phyloP scores from a whole-genome alignment of 257 asterid genomes.

The Forsythia suspensa region DNA sequence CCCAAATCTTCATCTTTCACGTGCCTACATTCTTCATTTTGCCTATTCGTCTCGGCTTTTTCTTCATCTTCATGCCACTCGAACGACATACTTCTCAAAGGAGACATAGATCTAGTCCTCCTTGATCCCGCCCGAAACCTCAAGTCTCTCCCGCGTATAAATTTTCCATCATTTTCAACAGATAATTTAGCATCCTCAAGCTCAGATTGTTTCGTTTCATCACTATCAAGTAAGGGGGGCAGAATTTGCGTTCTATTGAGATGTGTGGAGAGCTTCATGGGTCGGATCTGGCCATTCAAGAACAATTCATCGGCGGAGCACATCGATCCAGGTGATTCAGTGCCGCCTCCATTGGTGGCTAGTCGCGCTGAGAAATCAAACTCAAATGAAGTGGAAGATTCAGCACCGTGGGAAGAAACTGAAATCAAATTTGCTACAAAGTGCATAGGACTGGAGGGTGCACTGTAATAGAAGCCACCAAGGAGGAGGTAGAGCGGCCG shows the following conservation, averaged over 20 bases:
- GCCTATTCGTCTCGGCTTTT: slow-evolving; percentile 9
- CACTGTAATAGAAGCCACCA: slow-evolving; percentile 72
- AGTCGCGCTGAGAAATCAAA: slow-evolving; percentile 59
- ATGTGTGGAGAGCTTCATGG: slow-evolving; percentile 71
- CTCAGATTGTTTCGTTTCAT: slow-evolving; percentile 20
- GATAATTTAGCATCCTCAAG: slow-evolving; percentile 13
- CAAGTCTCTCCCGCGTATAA: slow-evolving; percentile 53
- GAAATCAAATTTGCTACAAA: slow-evolving; percentile 38
- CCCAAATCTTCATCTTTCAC: not conserved
- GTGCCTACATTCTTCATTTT: not conserved
- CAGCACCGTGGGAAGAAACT: slow-evolving; percentile 15
- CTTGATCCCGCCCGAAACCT: slow-evolving; percentile 67
- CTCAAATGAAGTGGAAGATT: slow-evolving; percentile 39
- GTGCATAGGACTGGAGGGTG: slow-evolving; percentile 90
- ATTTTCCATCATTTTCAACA: slow-evolving; percentile 24
- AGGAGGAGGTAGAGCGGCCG: slow-evolving; percentile 44
- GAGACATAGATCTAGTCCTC: slow-evolving; percentile 91
- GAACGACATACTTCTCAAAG: slow-evolving; percentile 47
- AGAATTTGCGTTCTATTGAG: slow-evolving; percentile 54
- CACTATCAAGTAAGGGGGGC: slow-evolving; percentile 47
- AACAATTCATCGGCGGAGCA: slow-evolving; percentile 87
- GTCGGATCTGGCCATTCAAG: slow-evolving; percentile 90
- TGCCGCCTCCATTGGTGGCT: slow-evolving; percentile 26
- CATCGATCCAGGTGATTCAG: slow-evolving; percentile 50
- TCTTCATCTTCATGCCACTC: slow-evolving; percentile 31